Conservation (phyloP, 2,329 filamentous ascomycete genomes). For the Colletotrichum destructivum region DNA sequence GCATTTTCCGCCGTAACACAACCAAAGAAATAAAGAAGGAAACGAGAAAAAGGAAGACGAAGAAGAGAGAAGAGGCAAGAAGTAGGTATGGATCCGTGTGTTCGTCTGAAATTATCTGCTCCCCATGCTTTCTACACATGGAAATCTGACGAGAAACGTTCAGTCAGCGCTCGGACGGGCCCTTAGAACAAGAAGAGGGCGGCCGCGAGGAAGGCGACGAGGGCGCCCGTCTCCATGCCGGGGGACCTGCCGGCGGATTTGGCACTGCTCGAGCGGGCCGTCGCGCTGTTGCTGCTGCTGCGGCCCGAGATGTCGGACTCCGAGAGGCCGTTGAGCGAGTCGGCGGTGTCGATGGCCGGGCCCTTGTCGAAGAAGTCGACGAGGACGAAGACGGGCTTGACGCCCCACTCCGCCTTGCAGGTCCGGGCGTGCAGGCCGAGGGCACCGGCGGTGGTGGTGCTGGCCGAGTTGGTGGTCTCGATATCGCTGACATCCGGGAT, state of each 20-base stretch:
- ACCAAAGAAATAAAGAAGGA: neutral
- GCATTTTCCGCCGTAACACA: neutral
- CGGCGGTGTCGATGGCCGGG: constrained; percentile 78
- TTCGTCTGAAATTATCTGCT: neutral
- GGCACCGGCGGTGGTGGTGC: constrained; percentile 66
- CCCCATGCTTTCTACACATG: too few relatives aligned
- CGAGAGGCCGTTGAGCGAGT: constrained; percentile 73
- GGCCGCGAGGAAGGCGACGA: constrained; percentile 61
- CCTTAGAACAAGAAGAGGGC: constrained; percentile 55
- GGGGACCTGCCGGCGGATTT: constrained; percentile 37
- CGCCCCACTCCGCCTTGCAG: constrained; percentile 73
- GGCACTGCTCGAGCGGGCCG: constrained; percentile 39
- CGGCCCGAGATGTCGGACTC: constrained; percentile 55
- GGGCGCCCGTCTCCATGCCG: constrained; percentile 53
- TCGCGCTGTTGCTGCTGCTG: constrained; percentile 44
- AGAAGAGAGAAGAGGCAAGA: neutral
- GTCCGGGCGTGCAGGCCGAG: constrained; percentile 67
- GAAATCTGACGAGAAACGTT: neutral
- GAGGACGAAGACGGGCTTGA: constrained; percentile 79
- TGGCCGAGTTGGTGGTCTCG: constrained; percentile 75
- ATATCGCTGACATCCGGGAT: constrained; percentile 74
- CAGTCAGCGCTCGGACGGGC: constrained; percentile 3
- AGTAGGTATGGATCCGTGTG: neutral
- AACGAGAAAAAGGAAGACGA: neutral
- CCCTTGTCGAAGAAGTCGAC: constrained; percentile 87